Percentiles rank a stretch among this genome's conserved stretches.
phyloP scores from a whole-genome alignment of 441 rosid genomes.

The Populus hybrid region DNA sequence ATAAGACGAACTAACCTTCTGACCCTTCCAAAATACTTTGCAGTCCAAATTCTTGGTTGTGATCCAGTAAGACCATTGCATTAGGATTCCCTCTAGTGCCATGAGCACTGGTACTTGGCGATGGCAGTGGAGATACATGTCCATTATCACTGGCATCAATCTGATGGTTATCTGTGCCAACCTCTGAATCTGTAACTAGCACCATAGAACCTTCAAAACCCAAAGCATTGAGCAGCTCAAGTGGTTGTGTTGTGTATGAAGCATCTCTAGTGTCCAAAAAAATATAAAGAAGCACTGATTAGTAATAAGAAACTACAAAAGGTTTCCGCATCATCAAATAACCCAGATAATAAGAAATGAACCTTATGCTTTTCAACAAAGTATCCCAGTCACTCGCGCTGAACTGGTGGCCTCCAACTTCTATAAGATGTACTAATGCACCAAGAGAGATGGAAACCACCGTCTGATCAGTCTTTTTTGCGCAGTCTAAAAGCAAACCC shows the following conservation, averaged over 20 bases:
- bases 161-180: slow-evolving; percentile 37
- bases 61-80: slow-evolving; percentile 24
- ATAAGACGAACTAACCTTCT: slow-evolving; percentile 53
- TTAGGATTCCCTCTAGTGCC: slow-evolving; percentile 24
- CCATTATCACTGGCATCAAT: slow-evolving; percentile 41
- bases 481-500: slow-evolving; percentile 95
- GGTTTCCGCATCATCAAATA: background rate
- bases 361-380: slow-evolving; percentile 98
- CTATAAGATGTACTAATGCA: slow-evolving; percentile 97
- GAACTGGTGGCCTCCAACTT: slow-evolving; percentile 99
- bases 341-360: slow-evolving; percentile 17
- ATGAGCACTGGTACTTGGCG: slow-evolving; percentile 38
- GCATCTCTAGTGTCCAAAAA: slow-evolving; percentile 64
- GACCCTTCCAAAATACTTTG: slow-evolving; percentile 49
- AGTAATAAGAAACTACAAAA: slow-evolving; percentile 8
- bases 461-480: slow-evolving; percentile 95
- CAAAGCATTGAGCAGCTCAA: slow-evolving; percentile 91
- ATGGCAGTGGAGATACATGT: slow-evolving; percentile 36
- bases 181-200: slow-evolving; percentile 41
- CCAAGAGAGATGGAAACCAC: slow-evolving; percentile 97
- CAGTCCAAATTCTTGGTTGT: slow-evolving; percentile 33
- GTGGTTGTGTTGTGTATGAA: slow-evolving; percentile 96
- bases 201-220: slow-evolving; percentile 51
- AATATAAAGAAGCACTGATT: slow-evolving; percentile 10
- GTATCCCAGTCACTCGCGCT: slow-evolving; percentile 97